Conservation (phyloP, 495 filamentous ascomycete species). For the Penicillium arizonense region DNA sequence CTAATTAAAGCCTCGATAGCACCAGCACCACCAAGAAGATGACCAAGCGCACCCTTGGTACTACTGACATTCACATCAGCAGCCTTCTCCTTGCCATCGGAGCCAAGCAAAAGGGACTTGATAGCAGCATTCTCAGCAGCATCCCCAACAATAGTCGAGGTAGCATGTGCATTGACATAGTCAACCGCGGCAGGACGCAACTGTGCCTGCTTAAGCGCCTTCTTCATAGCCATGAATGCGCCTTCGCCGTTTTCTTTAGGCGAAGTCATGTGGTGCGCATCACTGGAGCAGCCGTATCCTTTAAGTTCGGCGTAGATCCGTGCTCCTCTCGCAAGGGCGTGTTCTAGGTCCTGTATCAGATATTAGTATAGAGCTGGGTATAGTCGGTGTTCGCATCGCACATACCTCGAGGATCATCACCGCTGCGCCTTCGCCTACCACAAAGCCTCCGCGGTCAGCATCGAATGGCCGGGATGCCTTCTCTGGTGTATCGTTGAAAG, state of each 20-base stretch:
- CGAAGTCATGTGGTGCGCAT: constrained; percentile 91
- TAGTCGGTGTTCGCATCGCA: background rate
- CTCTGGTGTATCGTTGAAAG: constrained; percentile 71
- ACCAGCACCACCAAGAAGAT: constrained; percentile 88
- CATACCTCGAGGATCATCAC: constrained; percentile 77
- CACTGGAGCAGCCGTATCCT: constrained; percentile 84
- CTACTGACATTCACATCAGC: constrained; percentile 79
- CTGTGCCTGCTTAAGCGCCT: constrained; percentile 71
- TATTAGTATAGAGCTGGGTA: background rate
- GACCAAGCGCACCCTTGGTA: constrained; percentile 90
- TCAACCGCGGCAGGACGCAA: constrained; percentile 69
- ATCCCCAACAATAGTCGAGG: constrained; percentile 82
- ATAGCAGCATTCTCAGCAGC: constrained; percentile 86
- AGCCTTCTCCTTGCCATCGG: constrained; percentile 60
- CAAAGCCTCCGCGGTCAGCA: constrained; percentile 76
- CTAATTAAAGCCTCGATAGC: constrained; percentile 86
- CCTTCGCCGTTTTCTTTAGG: constrained; percentile 79
- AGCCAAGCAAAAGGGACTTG: constrained; percentile 69
- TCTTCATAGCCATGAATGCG: constrained; percentile 80
- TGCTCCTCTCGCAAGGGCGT: constrained; percentile 76
- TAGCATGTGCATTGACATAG: constrained; percentile 96
- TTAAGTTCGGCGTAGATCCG: constrained; percentile 84
- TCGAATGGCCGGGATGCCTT: constrained; percentile 87
- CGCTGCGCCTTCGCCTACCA: constrained; percentile 89
- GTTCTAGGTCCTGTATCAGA: constrained; percentile 67